Evolutionary conservation across 164 flowering plant species (phyloP).

Genomic region (Vitis riparia): DNA sequence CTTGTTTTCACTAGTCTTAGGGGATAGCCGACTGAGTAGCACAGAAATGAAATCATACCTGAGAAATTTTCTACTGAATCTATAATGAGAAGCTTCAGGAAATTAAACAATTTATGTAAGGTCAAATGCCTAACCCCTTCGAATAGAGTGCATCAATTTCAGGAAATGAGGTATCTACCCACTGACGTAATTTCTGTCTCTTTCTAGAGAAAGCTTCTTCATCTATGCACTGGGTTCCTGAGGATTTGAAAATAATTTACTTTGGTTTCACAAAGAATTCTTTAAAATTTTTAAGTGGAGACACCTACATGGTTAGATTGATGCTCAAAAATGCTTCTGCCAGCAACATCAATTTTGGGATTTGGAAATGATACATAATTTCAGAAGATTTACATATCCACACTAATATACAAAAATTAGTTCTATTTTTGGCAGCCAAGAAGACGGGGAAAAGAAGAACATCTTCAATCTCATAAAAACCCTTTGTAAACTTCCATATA

Average conservation of each 20-base stretch:
- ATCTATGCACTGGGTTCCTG: constrained; percentile 25
- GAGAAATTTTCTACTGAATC: constrained; percentile 21
- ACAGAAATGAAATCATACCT: constrained; percentile 55
- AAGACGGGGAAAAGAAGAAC: too few species aligned
- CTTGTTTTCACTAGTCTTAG: constrained; percentile 26
- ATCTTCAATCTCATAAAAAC: too few species aligned
- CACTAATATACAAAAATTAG: too few species aligned
- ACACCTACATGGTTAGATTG: too few species aligned
- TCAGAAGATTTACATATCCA: too few species aligned
- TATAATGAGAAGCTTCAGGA: constrained; percentile 12
- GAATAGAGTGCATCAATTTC: constrained; percentile 29
- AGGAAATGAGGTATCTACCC: constrained; percentile 34
- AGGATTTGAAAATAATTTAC: not conserved
- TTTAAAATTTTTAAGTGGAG: too few species aligned
- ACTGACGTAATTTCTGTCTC: constrained; percentile 53
- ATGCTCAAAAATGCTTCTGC: too few species aligned
- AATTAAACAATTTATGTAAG: not conserved
- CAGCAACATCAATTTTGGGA: too few species aligned
- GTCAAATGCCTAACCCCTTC: constrained; percentile 45
- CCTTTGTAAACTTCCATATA: too few species aligned
- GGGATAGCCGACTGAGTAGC: constrained; percentile 56
- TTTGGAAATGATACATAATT: too few species aligned
- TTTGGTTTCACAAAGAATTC: not conserved
- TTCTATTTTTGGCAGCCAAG: too few species aligned
- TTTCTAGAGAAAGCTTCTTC: constrained; percentile 41